These are phyloP conservation scores for Eucalyptus victrix DNA, from an alignment of 345 rosid species.

Conservation along the genomic window DNA sequence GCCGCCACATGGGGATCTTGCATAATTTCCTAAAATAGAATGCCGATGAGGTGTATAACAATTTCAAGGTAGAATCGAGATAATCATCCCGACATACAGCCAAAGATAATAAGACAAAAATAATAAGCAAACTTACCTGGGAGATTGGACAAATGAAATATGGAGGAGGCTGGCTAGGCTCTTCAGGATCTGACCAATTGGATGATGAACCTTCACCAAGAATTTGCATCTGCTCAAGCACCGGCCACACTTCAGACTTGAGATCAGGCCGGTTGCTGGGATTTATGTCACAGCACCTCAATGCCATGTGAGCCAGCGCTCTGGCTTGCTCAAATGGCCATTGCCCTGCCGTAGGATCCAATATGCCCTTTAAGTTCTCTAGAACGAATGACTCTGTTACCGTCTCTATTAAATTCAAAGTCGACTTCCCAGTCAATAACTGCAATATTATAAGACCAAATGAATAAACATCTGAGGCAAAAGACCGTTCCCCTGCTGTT, in stretches of 20 bases:
- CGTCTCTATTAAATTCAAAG: slow-evolving; percentile 43
- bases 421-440: slow-evolving; percentile 54
- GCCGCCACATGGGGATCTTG: slow-evolving; percentile 71
- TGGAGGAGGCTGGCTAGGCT: slow-evolving; percentile 50
- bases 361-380: slow-evolving; percentile 31
- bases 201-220: slow-evolving; percentile 56
- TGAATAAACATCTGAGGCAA: slow-evolving; percentile 63
- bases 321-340: slow-evolving; percentile 95
- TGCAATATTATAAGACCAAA: slow-evolving; percentile 65
- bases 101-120: not conserved
- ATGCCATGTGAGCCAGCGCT: slow-evolving; percentile 65
- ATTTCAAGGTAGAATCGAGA: not conserved
- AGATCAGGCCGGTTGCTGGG: slow-evolving; percentile 66
- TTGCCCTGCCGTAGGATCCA: slow-evolving; percentile 90
- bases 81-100: not conserved
- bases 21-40: slow-evolving; percentile 57
- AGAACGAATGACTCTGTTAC: slow-evolving; percentile 40
- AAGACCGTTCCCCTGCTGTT: slow-evolving; percentile 10
- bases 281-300: slow-evolving; percentile 75
- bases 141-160: slow-evolving; percentile 86
- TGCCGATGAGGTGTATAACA: not conserved
- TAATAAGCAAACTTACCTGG: slow-evolving; percentile 30
- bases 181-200: slow-evolving; percentile 22
- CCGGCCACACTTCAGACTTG: slow-evolving; percentile 65
- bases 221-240: slow-evolving; percentile 85